Evolutionary conservation across 306 rosid genomes (phyloP), one percentile per base, ranked within the genome.

Genomic region (Cyamopsis tetragonoloba): DNA sequence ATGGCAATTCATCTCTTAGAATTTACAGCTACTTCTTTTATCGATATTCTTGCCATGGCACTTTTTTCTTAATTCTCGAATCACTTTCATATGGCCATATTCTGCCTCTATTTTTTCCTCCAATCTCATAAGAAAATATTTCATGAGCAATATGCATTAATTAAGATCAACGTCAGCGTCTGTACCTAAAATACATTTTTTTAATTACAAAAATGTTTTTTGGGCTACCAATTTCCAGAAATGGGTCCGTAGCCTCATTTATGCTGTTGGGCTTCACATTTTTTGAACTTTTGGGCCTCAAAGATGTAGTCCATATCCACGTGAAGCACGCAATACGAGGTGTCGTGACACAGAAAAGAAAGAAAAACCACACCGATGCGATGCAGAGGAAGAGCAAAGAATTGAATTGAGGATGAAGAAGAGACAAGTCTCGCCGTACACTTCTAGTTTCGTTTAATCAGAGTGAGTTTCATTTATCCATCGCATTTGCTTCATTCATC

Each of bases 261-360:
- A 1, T 14, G 1, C 5, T 0, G 4, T 27, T 46, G 81, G 75
- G 71, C 71, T 13, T 60, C 0, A 6, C 0, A 17, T 4, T 56
- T 2, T 5, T 14, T 27, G 2, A 31, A n/a, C n/a, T n/a, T 11
- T 8, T 31, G 71, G 72, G 62, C 57, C 70, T 51, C 24, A 20
- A 8, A 13, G 30, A 2, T 1, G 14, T 4, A 60, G 12, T n/a
- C n/a, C n/a, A 59, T 35, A 22, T 41, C 44, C 53, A 80, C 78
- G 79, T 71, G 78, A 6, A 9, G 42, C 68, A 53, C 72, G 68
- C 64, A 59, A 12, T 4, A 23, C 57, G 62, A 80, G 74, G 56
- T 50, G 56, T 62, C 66, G 50, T 48, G 42, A 26, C 41, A 46
- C 1, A 24, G 8, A 75, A 38, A 48, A 47, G 59, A 19, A 6